Evolutionary conservation across 805 yeast genomes (phyloP), one percentile per base, ranked within the genome.

Genomic region (Saccharomycopsis vini): DNA sequence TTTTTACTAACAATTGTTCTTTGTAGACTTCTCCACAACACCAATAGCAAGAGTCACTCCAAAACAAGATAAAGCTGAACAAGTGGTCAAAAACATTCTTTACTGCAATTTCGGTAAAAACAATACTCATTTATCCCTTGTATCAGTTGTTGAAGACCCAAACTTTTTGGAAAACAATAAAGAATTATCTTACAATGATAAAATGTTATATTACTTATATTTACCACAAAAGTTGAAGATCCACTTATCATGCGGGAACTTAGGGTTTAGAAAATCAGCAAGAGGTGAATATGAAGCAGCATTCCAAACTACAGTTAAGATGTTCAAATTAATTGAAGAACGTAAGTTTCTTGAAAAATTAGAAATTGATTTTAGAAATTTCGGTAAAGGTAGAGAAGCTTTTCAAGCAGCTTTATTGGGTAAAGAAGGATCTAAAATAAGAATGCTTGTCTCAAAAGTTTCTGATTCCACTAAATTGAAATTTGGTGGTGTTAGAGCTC

Each of bases 281-380:
- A 78, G 96, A 63, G 86, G 94, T 39, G 95, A 87, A 61, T 86
- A 85, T 57, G 98, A 90, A 63, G 96, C 95, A 1, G 82, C 82
- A 12, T 89, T 81, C 68, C 96, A 88, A 61, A 81, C 90, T 7
- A 68, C 88, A 13, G 68, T 88, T 3, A 75, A 74, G 50, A 69
- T 85, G 64, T 87, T 90, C 62, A 72, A 78, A 50, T 61, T 71
- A 51, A 83, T 90, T 58, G 77, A 76, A 62, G 83, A 79, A 58
- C 72, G 68, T 50, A 72, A 71, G 30, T 66, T 71, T 45, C 59
- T 79, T 38, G 75, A 75, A 51, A 73, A 79, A 50, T 67, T 90
- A 22, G 97, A 90, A 61, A 61, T 90, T 36, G 77, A 86, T 18
- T 67, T 88, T 54, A 79, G 79, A 52, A 85, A 85, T 52, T 87